Evolutionary conservation across 192 early-diverging fungal species (phyloP), one percentile per base, ranked within the genome.

Genomic region (Piromyces finnis): DNA sequence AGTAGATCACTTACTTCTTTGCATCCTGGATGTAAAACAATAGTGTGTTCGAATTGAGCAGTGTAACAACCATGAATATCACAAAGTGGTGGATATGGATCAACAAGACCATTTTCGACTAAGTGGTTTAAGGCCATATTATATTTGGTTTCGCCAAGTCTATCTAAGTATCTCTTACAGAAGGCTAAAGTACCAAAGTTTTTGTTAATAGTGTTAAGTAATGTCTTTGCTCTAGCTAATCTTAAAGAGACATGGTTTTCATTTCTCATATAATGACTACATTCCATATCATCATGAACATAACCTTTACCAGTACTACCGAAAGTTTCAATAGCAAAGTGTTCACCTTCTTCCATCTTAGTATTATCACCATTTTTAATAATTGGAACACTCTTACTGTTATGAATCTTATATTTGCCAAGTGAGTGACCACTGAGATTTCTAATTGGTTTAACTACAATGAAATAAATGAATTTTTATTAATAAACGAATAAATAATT

Each of bases 381-480:
- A 85, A 99, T 99, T 3, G 97, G 97, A 26, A 99, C 94, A 16
- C 92, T 93, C 84, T 99, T 99, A 80, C 94, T 94, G 51, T 86
- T 93, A 84, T 99, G 97, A 82, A 99, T 99, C 77, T 88, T 87
- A 84, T 99, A 99, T 15, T 85, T 89, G 6, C 87, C 94, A 81
- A 99, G 98, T 30, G 94, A 94, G 84, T 99, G 97, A 32, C 97
- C 97, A 81, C 94, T 96, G 84, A 99, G 86, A 84, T 99, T 99
- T 68, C 97, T 90, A 81, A 99, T 96, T 41, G 94, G 91, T 82
- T 95, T 96, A 81, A 99, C 93, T 37, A 14, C 13, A 37, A 14
- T 37, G 5, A 1, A 37, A 37, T 37, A 37, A 37, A 14, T 12
- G 28, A 36, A 22, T 27, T n/a, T 77, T 30, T 22, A 26, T 41